Conservation (phyloP, 2,329 filamentous ascomycete genomes). For the Mollisia scopiformis region DNA sequence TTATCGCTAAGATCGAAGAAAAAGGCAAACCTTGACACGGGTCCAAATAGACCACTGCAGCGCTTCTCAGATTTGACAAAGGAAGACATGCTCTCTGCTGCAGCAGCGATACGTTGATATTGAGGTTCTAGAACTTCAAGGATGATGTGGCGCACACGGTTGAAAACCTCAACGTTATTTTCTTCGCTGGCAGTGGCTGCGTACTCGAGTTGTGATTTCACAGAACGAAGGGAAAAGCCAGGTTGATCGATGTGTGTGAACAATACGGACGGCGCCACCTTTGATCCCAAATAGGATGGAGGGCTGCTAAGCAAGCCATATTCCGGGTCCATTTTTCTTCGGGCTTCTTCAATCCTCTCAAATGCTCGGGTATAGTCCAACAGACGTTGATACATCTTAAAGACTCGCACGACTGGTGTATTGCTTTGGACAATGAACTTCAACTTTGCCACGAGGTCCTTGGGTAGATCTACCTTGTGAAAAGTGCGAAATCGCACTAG, state of each 20-base stretch:
- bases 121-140: background rate
- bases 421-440: background rate
- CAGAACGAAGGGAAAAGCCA: too few species aligned
- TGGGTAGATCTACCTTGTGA: background rate
- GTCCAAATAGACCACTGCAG: background rate
- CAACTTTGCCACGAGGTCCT: background rate
- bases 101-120: background rate
- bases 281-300: background rate
- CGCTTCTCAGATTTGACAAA: background rate
- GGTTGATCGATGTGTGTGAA: too few species aligned
- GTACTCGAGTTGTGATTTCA: too few species aligned
- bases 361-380: background rate
- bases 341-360: background rate
- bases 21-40: background rate
- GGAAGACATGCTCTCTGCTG: background rate
- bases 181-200: background rate
- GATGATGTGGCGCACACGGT: background rate
- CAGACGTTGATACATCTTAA: background rate
- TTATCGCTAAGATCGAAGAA: background rate
- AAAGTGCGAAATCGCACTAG: background rate
- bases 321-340: constrained; percentile 3
- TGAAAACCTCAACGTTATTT: background rate
- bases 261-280: background rate
- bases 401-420: background rate
- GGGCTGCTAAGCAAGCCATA: background rate